Evolutionary conservation across 164 flowering plant species (phyloP).

Genomic region (Magnolia kwangsiensis): DNA sequence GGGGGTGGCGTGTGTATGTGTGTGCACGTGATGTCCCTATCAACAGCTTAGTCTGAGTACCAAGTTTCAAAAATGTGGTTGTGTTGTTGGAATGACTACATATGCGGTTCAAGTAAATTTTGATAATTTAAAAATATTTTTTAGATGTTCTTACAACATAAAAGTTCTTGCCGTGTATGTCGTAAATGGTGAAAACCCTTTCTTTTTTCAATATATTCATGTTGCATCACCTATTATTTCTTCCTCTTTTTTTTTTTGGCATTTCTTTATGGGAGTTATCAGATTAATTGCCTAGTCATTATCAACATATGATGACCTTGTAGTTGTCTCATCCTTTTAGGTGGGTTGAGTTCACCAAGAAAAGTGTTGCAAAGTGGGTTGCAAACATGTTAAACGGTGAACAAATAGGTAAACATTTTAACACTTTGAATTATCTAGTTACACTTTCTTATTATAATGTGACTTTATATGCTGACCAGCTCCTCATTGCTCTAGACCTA

Average conservation of each 20-base stretch:
- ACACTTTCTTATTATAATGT: too few species aligned
- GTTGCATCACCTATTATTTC: not conserved
- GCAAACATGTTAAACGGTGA: conserved; percentile 83
- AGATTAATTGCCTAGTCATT: not conserved
- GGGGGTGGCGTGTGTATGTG: too few species aligned
- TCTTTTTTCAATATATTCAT: not conserved
- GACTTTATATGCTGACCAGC: not conserved
- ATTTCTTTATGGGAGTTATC: conserved; percentile 1
- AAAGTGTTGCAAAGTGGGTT: conserved; percentile 71
- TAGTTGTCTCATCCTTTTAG: conserved; percentile 27
- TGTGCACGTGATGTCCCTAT: too few species aligned
- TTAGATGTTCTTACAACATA: too few species aligned
- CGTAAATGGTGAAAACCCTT: not conserved
- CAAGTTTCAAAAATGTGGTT: too few species aligned
- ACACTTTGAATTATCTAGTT: not conserved
- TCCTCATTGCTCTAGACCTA: not conserved
- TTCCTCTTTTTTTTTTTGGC: not conserved
- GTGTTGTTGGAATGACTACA: too few species aligned
- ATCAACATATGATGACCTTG: conserved; percentile 4
- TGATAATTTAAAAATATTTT: too few species aligned
- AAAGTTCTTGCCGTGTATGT: not conserved
- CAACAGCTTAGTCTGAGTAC: too few species aligned
- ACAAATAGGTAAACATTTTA: conserved; percentile 60
- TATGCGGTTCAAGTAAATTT: too few species aligned
- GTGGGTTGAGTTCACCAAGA: conserved; percentile 89